Percentiles rank a stretch among this genome's conserved stretches.
Conservation (phyloP, 257 asterid genomes). For the Przewalskia tangutica region DNA sequence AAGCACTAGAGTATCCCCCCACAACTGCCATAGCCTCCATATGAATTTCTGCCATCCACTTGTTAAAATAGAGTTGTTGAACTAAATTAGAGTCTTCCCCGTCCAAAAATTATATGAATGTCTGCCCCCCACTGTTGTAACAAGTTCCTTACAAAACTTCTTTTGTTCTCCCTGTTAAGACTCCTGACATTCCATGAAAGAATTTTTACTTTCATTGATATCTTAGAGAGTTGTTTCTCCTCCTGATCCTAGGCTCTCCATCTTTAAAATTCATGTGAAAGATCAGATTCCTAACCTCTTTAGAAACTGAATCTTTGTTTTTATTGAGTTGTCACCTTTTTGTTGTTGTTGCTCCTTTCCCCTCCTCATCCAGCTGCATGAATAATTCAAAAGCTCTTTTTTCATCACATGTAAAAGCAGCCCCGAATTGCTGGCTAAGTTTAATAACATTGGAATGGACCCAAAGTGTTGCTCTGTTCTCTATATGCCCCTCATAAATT, state of each 20-base stretch:
- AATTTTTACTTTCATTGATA: no score
- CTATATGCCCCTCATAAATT: background rate
- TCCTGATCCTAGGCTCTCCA: no score
- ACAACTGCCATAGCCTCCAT: background rate
- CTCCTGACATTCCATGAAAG: no score
- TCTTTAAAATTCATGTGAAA: no score
- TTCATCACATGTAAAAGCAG: background rate
- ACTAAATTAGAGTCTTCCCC: background rate
- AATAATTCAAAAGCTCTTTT: background rate
- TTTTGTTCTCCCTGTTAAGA: no score
- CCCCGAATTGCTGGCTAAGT: no score
- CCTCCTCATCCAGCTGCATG: background rate
- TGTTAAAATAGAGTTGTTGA: background rate
- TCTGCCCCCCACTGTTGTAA: background rate
- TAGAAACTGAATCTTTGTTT: background rate
- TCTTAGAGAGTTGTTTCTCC: no score
- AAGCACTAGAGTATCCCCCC: background rate
- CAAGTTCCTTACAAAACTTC: background rate
- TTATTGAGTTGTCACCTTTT: background rate
- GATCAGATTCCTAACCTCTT: no score
- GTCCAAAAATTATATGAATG: background rate
- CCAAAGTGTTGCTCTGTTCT: background rate
- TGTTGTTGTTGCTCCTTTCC: background rate
- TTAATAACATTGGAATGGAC: background rate
- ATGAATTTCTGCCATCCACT: background rate